Conservation (phyloP, 169 alveolate genomes). For the Babesia ovata region DNA sequence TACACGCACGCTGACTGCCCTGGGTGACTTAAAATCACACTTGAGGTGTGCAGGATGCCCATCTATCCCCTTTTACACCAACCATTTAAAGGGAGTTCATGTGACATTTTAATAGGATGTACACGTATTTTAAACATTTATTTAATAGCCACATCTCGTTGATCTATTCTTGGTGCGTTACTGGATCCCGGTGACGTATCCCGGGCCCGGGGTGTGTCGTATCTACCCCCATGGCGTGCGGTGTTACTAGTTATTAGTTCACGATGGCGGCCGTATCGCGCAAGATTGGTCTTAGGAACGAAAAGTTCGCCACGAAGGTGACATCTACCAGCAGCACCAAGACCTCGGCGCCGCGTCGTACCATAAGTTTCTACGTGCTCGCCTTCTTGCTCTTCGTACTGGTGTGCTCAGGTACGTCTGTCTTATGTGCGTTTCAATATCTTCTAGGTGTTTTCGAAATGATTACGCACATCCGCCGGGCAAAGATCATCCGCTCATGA, state of each 20-base stretch:
- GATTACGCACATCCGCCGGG: slow-evolving; percentile 32
- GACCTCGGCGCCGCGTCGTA: slow-evolving; percentile 23
- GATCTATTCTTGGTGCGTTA: background rate
- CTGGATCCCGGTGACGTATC: background rate
- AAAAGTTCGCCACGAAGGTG: slow-evolving; percentile 36
- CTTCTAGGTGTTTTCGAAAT: slow-evolving; percentile 46
- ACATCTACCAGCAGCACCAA: slow-evolving; percentile 12
- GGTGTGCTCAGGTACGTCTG: slow-evolving; percentile 54
- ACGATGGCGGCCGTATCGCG: slow-evolving; percentile 48
- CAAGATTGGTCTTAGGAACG: slow-evolving; percentile 45
- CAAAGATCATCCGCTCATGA: slow-evolving; percentile 17
- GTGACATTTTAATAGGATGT: too few species aligned
- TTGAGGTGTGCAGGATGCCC: too few species aligned
- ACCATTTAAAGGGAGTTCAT: too few species aligned
- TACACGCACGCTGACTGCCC: too few species aligned
- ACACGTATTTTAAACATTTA: too few species aligned
- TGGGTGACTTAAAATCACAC: too few species aligned
- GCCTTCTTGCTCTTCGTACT: slow-evolving; percentile 39
- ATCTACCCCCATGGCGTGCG: slow-evolving; percentile 32
- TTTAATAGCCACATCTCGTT: too few species aligned
- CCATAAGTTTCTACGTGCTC: slow-evolving; percentile 56
- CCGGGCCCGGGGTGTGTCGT: background rate
- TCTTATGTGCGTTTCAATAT: background rate
- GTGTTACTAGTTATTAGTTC: background rate
- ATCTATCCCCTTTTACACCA: too few species aligned